These are phyloP conservation scores for Clausena lansium DNA, from an alignment of 345 rosid species.

Conservation along the genomic window DNA sequence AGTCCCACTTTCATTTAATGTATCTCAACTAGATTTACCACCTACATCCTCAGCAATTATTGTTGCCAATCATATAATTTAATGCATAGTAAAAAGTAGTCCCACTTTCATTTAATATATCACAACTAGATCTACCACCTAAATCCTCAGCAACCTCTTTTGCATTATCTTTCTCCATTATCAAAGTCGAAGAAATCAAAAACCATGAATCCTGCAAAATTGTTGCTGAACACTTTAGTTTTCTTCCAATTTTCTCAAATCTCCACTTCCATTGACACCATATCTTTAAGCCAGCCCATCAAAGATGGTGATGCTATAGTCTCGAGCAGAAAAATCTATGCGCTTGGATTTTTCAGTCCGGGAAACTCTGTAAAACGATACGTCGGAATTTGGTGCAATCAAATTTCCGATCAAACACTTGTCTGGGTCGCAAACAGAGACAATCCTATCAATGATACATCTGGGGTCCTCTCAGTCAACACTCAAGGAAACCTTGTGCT, in stretches of 20 bases:
- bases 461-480: constrained; percentile 41
- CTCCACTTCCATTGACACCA: constrained; percentile 26
- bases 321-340: constrained; percentile 37
- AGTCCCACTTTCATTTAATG: background rate
- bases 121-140: background rate
- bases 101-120: background rate
- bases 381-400: constrained; percentile 76
- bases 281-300: constrained; percentile 29
- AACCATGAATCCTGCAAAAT: constrained; percentile 12
- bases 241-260: constrained; percentile 22
- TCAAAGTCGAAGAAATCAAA: background rate
- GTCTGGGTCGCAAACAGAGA: constrained; percentile 88
- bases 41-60: background rate
- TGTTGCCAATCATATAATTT: background rate
- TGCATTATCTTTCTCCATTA: background rate
- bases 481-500: constrained; percentile 44
- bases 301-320: constrained; percentile 46
- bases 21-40: background rate
- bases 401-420: constrained; percentile 37
- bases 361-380: constrained; percentile 50
- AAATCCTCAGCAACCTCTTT: background rate
- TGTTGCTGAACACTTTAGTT: background rate
- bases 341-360: constrained; percentile 67
- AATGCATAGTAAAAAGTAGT: background rate
- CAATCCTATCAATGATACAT: constrained; percentile 40